Evolutionary conservation across 495 filamentous ascomycete species (phyloP), one percentile per base, ranked within the genome.

Genomic region (Penicillium verhagenii): DNA sequence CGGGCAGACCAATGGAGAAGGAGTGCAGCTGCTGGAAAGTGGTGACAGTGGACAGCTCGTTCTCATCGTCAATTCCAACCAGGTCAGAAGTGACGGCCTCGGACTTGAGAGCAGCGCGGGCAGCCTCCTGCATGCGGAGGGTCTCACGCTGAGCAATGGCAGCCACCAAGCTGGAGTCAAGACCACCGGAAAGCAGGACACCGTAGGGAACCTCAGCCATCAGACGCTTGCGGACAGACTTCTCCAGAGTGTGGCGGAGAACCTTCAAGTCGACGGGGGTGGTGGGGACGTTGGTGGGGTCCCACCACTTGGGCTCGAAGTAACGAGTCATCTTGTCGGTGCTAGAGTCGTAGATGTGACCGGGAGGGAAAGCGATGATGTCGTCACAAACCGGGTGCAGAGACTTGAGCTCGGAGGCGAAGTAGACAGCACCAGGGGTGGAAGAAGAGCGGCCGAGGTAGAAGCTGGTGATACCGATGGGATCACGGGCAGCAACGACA

Each of bases 181-280:
- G 81, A 64, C 94, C 94, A 64, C 94, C 94, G 25, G 95, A 97
- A 18, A 98, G 80, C 44, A 98, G 77, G 14, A 98, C 94, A 72
- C 94, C 94, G 69, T 96, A 98, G 16, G 94, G 94, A 43, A 98
- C 94, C 73, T 98, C 94, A 18, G 94, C 94, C 94, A 98, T 98
- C 64, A 98, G 78, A 53, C 94, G 84, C 77, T 98, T 98, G 63
- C 94, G 85, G 42, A 98, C 95, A 24, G 94, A 87, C 71, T 83
- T 86, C 80, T 97, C 94, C 37, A 98, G 79, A 0, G 88, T 86
- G 58, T 85, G 82, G 46, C 94, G 85, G 54, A 98, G 77, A 13
- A 79, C 52, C 75, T 87, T 92, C 67, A 91, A 85, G 74, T 97
- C 89, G 48, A 95, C 74, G 0, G 92, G 89, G 9, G 79, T 86